Conservation (phyloP, 2,329 filamentous ascomycete genomes). For the Mycosphaerelloides madeirae region DNA sequence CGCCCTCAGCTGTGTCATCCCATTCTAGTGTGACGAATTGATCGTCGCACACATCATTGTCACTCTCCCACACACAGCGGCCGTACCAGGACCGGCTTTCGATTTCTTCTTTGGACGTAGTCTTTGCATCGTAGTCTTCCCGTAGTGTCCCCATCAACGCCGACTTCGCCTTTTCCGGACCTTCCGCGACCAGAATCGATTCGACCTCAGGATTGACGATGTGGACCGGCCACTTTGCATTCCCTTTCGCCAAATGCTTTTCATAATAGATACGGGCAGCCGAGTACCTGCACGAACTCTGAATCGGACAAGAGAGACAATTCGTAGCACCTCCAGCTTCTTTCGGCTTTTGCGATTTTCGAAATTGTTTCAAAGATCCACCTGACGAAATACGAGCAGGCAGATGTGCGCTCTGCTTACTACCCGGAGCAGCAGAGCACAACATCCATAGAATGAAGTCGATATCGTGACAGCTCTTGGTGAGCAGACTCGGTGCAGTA, state of each 20-base stretch:
- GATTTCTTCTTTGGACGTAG: slow-evolving; percentile 47
- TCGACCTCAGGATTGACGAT: slow-evolving; percentile 93
- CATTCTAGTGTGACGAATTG: slow-evolving; percentile 84
- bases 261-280: slow-evolving; percentile 78
- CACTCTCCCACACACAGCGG: slow-evolving; percentile 87
- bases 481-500: slow-evolving; percentile 76
- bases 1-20: slow-evolving; percentile 59
- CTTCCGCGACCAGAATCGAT: slow-evolving; percentile 53
- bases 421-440: slow-evolving; percentile 57
- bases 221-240: slow-evolving; percentile 74
- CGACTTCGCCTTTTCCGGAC: slow-evolving; percentile 47
- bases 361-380: slow-evolving; percentile 75
- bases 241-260: slow-evolving; percentile 60
- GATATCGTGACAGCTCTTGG: slow-evolving; percentile 95
- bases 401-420: slow-evolving; percentile 52
- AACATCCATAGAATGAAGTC: slow-evolving; percentile 90
- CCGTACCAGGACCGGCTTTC: slow-evolving; percentile 67
- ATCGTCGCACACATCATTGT: slow-evolving; percentile 92
- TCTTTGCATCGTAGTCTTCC: slow-evolving; percentile 54
- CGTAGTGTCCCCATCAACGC: slow-evolving; percentile 46
- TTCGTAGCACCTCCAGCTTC: slow-evolving; percentile 75
- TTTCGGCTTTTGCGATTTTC: slow-evolving; percentile 67
- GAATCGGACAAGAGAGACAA: slow-evolving; percentile 73
- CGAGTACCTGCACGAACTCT: slow-evolving; percentile 75
- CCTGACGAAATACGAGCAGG: slow-evolving; percentile 69